Percentiles rank a stretch among this genome's conserved stretches.
Conservation (phyloP, 371 early-diverging fungal genomes). For the Umbelopsis sp. region DNA sequence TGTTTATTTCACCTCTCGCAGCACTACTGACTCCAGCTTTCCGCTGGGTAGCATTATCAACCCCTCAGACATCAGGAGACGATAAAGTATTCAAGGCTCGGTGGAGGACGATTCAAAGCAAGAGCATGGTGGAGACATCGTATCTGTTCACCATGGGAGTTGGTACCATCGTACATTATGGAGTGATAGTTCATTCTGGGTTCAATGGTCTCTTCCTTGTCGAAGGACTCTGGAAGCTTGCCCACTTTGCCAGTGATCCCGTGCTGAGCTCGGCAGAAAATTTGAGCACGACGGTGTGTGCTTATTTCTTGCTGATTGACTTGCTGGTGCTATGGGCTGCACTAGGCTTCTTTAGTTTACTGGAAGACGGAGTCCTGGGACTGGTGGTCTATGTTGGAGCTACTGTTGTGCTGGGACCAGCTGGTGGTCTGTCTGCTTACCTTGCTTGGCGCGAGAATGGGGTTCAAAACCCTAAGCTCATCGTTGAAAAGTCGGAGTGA, state of each 20-base stretch:
- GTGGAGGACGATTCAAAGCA: slow-evolving; percentile 11
- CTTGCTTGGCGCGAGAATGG: slow-evolving; percentile 10
- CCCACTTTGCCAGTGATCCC: not conserved
- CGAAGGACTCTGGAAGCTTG: not conserved
- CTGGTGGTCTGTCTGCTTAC: not conserved
- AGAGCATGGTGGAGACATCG: slow-evolving; percentile 5
- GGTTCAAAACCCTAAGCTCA: slow-evolving; percentile 2
- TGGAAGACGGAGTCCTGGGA: not conserved
- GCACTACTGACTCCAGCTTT: not conserved
- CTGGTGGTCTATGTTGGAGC: not conserved
- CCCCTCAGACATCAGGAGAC: slow-evolving; percentile 1
- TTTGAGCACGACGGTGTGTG: not conserved
- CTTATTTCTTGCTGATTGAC: slow-evolving; percentile 1
- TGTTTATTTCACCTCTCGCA: not conserved
- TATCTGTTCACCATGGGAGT: not conserved
- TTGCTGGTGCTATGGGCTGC: not conserved
- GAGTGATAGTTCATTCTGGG: not conserved
- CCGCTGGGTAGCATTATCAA: slow-evolving; percentile 2
- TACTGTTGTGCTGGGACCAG: not conserved
- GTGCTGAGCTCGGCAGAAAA: not conserved
- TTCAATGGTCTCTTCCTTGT: not conserved
- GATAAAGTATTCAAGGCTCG: slow-evolving; percentile 12
- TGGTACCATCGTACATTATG: not conserved
- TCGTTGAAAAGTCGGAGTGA: slow-evolving; percentile 10
- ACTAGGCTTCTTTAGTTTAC: not conserved